Percentiles rank a stretch among this genome's conserved stretches.
phyloP scores from a whole-genome alignment of 345 rosid genomes.

The Rhizophora mangle region DNA sequence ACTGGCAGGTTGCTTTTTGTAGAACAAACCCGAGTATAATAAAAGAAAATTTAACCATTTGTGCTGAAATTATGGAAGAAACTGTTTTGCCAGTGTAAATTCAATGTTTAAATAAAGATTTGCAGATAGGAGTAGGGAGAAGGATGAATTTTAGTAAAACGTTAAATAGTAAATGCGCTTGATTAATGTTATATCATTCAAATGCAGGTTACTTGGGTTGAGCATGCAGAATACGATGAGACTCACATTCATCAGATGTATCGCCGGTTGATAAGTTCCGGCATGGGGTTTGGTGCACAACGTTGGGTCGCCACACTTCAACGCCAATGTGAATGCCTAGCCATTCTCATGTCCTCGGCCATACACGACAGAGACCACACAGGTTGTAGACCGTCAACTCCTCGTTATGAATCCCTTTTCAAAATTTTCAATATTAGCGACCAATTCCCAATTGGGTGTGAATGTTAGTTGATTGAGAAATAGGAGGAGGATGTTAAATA shows the following conservation, averaged over 20 bases:
- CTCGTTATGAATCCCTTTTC: not conserved
- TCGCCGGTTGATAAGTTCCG: constrained; percentile 55
- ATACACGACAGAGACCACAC: constrained; percentile 55
- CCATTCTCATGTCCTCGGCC: constrained; percentile 78
- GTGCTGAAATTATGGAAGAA: not conserved
- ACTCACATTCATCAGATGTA: constrained; percentile 65
- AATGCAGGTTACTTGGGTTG: constrained; percentile 95
- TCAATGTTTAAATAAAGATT: not conserved
- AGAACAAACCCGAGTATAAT: not conserved
- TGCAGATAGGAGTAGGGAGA: too few species aligned
- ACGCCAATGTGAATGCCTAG: constrained; percentile 89
- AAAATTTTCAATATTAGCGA: too few species aligned
- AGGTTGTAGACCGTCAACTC: constrained; percentile 25
- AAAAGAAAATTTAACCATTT: not conserved
- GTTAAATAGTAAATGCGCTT: fast-evolving
- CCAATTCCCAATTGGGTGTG: too few species aligned
- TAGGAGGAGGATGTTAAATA: not conserved
- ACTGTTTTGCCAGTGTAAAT: not conserved
- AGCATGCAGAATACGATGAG: constrained; percentile 86
- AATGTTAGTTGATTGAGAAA: too few species aligned
- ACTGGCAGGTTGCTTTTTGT: not conserved
- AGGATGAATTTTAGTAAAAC: too few species aligned
- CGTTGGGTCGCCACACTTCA: constrained; percentile 94
- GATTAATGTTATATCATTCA: not conserved
- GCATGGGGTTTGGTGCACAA: constrained; percentile 91